Base-by-base conservation (phyloP, 805 yeast genomes). In the Priceomyces haplophilus region DNA sequence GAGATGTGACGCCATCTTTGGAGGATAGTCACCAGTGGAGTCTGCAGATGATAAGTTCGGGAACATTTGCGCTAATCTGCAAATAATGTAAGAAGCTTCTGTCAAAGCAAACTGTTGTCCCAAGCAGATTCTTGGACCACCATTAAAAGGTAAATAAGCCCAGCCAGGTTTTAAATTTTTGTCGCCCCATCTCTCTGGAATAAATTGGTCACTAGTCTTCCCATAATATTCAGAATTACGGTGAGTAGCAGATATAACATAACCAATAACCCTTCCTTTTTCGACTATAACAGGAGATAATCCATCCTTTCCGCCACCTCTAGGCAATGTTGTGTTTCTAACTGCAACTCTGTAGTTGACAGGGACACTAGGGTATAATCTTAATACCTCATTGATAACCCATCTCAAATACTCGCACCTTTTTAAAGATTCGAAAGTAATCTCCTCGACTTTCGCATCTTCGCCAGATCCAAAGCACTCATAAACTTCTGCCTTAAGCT, bases 281-380 rank as follows among this genome's bases (percentile, higher is more conserved):
- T 59, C 61, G 19, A 76, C 60, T 40, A 70, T 62, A 2, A 74
- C 45, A 12, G 79, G 79, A 34, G 61, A 45, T 25, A 45, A 44
- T 17, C 59, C 65, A 46, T 73, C 72, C 13, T 34, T 20, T 20
- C 67, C 80, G 17, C 80, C 82, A 17, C 81, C 82, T 36, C 62
- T 56, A 13, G 82, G 82, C 42, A 77, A 61, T 7, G 69, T 63
- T 7, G 80, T 76, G 49, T 73, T 69, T 43, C 61, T 67, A 20
- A 62, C 61, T 8, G 80, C 72, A 30, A 62, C 57, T 47, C 82
- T 64, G 58, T 67, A 66, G 53, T 76, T 76, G 42, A 59, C 51
- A 12, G 82, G 80, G 24, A 77, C 80, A 24, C 39, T 36, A 11
- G 73, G 73, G 45, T 65, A 67, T 38, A 67, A 42, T 55, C 73